phyloP scores from a whole-genome alignment of 441 rosid genomes.

The Viola pubescens region DNA sequence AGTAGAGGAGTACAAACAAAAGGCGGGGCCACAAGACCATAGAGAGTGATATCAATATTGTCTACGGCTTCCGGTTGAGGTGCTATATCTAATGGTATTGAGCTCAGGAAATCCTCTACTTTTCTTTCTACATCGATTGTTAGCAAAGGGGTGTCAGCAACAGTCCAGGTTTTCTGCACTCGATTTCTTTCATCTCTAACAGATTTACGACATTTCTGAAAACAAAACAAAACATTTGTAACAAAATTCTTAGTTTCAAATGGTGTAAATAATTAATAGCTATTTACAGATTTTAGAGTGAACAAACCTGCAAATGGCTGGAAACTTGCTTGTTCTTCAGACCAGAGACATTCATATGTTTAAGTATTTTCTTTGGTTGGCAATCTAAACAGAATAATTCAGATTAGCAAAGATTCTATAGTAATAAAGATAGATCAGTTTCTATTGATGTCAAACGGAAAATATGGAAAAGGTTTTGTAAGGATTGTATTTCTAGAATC shows the following conservation, averaged over 20 bases:
- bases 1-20: slow-evolving; percentile 3
- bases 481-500: not conserved
- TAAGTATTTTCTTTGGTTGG: slow-evolving; percentile 37
- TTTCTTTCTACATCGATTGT: slow-evolving; percentile 12
- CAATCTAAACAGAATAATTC: slow-evolving; percentile 19
- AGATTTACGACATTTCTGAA: slow-evolving; percentile 32
- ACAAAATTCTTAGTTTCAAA: not conserved
- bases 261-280: not conserved
- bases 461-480: not conserved
- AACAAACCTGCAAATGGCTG: slow-evolving; percentile 50
- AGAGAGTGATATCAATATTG: slow-evolving; percentile 11
- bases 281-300: not conserved
- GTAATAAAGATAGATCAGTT: not conserved
- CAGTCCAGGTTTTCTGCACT: slow-evolving; percentile 11
- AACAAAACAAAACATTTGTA: slow-evolving; percentile 2
- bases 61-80: slow-evolving; percentile 8
- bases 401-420: not conserved
- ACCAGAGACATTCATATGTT: slow-evolving; percentile 40
- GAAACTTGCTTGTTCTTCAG: slow-evolving; percentile 34
- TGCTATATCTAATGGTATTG: slow-evolving; percentile 4
- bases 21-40: slow-evolving; percentile 5
- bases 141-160: slow-evolving; percentile 12
- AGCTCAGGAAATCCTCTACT: slow-evolving; percentile 3
- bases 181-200: slow-evolving; percentile 26
- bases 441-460: not conserved